A percentile compares a stretch with the other conserved stretches of the same genome.
phyloP scores from a whole-genome alignment of 2,329 filamentous ascomycete species.

The Ascochyta koolunga region DNA sequence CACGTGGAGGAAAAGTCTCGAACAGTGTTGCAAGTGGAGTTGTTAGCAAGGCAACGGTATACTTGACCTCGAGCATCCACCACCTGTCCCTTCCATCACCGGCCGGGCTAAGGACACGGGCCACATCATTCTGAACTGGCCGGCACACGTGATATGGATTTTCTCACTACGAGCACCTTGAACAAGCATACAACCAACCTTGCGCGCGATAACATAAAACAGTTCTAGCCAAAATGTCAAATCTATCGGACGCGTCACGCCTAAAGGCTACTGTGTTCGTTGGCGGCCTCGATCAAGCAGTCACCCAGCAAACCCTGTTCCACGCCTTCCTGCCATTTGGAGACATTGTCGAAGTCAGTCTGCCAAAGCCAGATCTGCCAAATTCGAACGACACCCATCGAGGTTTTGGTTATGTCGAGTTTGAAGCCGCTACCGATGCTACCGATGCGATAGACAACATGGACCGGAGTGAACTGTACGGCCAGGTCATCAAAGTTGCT shows the following conservation, averaged over 20 bases:
- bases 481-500: constrained; percentile 88
- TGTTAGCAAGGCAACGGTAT: constrained; percentile 31
- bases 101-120: constrained; percentile 29
- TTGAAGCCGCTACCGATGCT: constrained; percentile 82
- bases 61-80: constrained; percentile 40
- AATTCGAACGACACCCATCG: constrained; percentile 80
- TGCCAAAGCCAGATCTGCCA: constrained; percentile 85
- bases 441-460: constrained; percentile 98
- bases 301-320: constrained; percentile 76
- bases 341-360: constrained; percentile 87
- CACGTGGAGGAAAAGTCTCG: constrained; percentile 29
- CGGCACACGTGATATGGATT: constrained; percentile 34
- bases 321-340: constrained; percentile 97
- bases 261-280: constrained; percentile 94
- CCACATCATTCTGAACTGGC: constrained; percentile 35
- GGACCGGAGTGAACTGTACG: constrained; percentile 95
- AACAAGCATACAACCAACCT: constrained; percentile 12
- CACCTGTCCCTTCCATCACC: constrained; percentile 42
- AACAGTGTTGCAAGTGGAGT: constrained; percentile 21
- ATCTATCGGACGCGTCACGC: constrained; percentile 81
- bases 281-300: constrained; percentile 80
- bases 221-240: constrained; percentile 23
- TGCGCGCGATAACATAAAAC: neutral
- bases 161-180: constrained; percentile 7
- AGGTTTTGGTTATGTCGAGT: constrained; percentile 97